phyloP scores from a whole-genome alignment of 2,329 filamentous ascomycete genomes.

The Neodidymelliopsis sp. region DNA sequence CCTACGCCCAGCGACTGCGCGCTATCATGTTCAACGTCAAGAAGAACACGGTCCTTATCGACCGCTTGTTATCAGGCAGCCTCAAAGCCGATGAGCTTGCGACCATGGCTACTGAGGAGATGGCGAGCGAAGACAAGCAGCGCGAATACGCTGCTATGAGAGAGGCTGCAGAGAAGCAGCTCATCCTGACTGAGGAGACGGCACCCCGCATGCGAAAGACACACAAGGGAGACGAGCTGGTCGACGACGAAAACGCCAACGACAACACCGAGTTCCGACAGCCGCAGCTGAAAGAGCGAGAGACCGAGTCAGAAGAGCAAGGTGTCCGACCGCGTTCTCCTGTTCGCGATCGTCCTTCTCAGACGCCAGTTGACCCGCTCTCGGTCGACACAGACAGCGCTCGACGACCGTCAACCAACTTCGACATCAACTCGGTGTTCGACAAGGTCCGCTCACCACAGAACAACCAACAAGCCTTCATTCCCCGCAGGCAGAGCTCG shows the following conservation, averaged over 20 bases:
- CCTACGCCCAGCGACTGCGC: conserved; percentile 72
- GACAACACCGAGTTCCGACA: conserved; percentile 40
- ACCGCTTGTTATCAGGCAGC: conserved; percentile 74
- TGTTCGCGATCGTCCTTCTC: conserved; percentile 25
- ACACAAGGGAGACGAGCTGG: conserved; percentile 92
- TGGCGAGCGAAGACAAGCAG: conserved; percentile 90
- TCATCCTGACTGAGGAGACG: conserved; percentile 75
- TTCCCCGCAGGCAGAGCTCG: conserved; percentile 60
- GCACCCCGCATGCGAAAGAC: conserved; percentile 84
- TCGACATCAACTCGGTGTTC: conserved; percentile 87
- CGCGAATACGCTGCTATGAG: conserved; percentile 78
- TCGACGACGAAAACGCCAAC: conserved; percentile 70
- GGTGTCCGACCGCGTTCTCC: conserved; percentile 25
- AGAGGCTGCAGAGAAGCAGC: conserved; percentile 80
- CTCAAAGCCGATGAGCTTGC: conserved; percentile 79
- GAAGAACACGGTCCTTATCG: conserved; percentile 80
- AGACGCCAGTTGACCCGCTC: conserved; percentile 37
- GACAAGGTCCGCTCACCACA: conserved; percentile 80
- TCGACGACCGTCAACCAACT: conserved; percentile 67
- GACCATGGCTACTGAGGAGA: conserved; percentile 87
- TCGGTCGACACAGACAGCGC: conserved; percentile 49
- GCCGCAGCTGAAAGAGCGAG: conserved; percentile 36
- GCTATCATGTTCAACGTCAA: conserved; percentile 87
- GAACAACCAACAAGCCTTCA: conserved; percentile 55
- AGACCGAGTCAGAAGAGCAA: conserved; percentile 35